phyloP scores from a whole-genome alignment of 805 yeast genomes.

The Sugiyamaella lignohabitans region DNA sequence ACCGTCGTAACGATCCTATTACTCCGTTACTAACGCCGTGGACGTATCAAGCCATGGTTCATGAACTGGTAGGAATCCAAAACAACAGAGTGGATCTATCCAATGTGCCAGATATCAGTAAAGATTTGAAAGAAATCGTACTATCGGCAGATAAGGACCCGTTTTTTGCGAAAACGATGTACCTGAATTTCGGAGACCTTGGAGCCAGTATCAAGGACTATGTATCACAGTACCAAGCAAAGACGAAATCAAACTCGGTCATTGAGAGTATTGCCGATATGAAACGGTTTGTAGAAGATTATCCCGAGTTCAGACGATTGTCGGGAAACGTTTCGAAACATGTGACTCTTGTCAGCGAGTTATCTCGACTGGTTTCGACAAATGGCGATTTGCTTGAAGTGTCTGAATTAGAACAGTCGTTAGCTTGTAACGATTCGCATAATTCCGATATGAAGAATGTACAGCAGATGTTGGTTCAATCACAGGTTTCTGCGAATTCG shows the following conservation, averaged over 20 bases:
- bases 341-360: conserved; percentile 81
- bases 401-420: conserved; percentile 83
- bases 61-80: conserved; percentile 76
- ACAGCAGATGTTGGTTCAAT: conserved; percentile 44
- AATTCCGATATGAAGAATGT: conserved; percentile 50
- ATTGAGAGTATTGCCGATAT: conserved; percentile 80
- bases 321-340: conserved; percentile 88
- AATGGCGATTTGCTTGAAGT: conserved; percentile 66
- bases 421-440: conserved; percentile 61
- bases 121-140: conserved; percentile 59
- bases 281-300: conserved; percentile 83
- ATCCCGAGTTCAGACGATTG: conserved; percentile 86
- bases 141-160: conserved; percentile 63
- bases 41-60: conserved; percentile 98
- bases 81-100: conserved; percentile 74
- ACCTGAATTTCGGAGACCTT: conserved; percentile 86
- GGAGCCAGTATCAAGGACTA: conserved; percentile 79
- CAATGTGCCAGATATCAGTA: conserved; percentile 45
- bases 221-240: conserved; percentile 72
- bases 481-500: conserved; percentile 40
- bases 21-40: conserved; percentile 92
- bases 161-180: conserved; percentile 77
- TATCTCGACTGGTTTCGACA: conserved; percentile 62
- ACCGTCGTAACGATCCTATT: conserved; percentile 83
- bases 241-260: conserved; percentile 67